Evolutionary conservation across 441 rosid species (phyloP).

Genomic region (Dalechampia spathulata): DNA sequence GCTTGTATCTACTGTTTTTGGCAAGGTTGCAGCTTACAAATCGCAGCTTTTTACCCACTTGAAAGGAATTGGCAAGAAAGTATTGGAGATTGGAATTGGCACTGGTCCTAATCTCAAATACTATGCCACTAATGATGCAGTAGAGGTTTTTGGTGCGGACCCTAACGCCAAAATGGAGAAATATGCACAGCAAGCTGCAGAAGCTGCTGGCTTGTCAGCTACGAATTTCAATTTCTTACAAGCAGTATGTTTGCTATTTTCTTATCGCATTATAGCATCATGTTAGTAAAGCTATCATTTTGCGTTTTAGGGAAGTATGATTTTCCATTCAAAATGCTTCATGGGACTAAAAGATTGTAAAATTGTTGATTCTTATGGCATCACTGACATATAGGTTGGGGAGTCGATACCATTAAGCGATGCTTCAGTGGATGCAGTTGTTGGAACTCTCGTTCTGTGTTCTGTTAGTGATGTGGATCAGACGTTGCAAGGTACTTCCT

Average conservation of each 20-base stretch:
- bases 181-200: slow-evolving; percentile 61
- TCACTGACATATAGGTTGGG: slow-evolving; percentile 47
- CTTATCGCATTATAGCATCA: too few relatives aligned
- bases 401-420: slow-evolving; percentile 74
- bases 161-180: slow-evolving; percentile 70
- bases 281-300: too few relatives aligned
- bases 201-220: slow-evolving; percentile 52
- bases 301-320: not conserved
- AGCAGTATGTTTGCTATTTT: slow-evolving; percentile 37
- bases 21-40: slow-evolving; percentile 62
- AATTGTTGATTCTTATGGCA: slow-evolving; percentile 5
- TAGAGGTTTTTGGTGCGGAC: slow-evolving; percentile 67
- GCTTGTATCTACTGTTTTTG: not conserved
- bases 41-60: slow-evolving; percentile 45
- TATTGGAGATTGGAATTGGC: slow-evolving; percentile 86
- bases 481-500: slow-evolving; percentile 51
- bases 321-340: not conserved
- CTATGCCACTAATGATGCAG: slow-evolving; percentile 37
- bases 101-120: slow-evolving; percentile 83
- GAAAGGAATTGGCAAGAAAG: slow-evolving; percentile 52
- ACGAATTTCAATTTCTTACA: slow-evolving; percentile 53
- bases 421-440: slow-evolving; percentile 80
- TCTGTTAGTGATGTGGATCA: slow-evolving; percentile 60
- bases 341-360: not conserved
- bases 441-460: slow-evolving; percentile 85